Percentiles rank a stretch among this genome's conserved stretches.
Conservation (phyloP, 768 basidiomycete species). For the Rubroboletus pulcherrimus region DNA sequence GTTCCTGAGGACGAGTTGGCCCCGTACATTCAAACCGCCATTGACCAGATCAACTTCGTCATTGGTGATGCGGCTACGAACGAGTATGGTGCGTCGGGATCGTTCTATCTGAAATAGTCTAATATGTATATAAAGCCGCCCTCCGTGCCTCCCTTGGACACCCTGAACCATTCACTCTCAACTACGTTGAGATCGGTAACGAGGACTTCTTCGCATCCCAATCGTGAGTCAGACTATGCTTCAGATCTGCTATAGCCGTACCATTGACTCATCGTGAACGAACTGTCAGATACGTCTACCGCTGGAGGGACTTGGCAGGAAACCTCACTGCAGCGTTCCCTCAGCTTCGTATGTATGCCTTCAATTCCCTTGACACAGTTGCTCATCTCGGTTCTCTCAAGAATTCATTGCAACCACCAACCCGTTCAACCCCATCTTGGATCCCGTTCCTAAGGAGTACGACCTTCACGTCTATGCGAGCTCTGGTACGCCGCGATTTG, state of each 20-base stretch:
- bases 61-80: slow-evolving; percentile 49
- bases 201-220: slow-evolving; percentile 44
- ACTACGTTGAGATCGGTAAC: slow-evolving; percentile 52
- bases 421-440: slow-evolving; percentile 41
- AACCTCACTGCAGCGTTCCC: slow-evolving; percentile 34
- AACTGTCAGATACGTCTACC: slow-evolving; percentile 40
- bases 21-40: slow-evolving; percentile 53
- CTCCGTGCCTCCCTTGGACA: slow-evolving; percentile 52
- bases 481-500: slow-evolving; percentile 22
- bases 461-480: slow-evolving; percentile 56
- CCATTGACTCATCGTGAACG: neutral
- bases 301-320: slow-evolving; percentile 48
- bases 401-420: slow-evolving; percentile 54
- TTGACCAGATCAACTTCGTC: slow-evolving; percentile 59
- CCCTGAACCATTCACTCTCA: slow-evolving; percentile 47
- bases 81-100: slow-evolving; percentile 27
- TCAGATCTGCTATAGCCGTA: neutral
- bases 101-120: neutral
- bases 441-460: slow-evolving; percentile 48
- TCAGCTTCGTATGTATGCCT: too few species aligned
- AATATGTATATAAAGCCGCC: slow-evolving; percentile 34
- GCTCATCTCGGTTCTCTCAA: slow-evolving; percentile 21
- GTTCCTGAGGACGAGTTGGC: slow-evolving; percentile 40
- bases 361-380: slow-evolving; percentile 9
- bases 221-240: slow-evolving; percentile 24